Conservation (phyloP, 768 basidiomycete species). For the Crucibulum laeve region DNA sequence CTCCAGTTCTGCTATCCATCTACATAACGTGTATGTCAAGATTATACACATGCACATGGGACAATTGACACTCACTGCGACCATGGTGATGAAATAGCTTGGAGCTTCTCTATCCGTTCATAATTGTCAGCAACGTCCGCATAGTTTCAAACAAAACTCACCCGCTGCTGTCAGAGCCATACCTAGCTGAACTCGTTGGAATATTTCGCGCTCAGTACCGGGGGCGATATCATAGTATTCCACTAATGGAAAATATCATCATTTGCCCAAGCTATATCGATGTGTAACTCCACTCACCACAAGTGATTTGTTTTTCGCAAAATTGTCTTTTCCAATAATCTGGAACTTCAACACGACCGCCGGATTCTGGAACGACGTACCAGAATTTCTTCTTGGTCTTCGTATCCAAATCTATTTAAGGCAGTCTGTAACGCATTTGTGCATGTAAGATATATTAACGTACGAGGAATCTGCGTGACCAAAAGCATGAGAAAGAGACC, state of each 20-base stretch:
- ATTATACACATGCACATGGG: not conserved
- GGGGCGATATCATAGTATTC: constrained; percentile 59
- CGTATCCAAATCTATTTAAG: constrained; percentile 50
- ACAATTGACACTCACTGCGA: constrained; percentile 33
- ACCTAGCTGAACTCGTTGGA: constrained; percentile 80
- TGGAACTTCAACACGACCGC: constrained; percentile 48
- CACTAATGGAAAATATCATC: constrained; percentile 33
- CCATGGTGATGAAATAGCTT: constrained; percentile 72
- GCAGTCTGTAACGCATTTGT: not conserved
- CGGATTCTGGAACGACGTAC: constrained; percentile 47
- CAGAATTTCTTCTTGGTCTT: constrained; percentile 59
- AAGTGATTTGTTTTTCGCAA: constrained; percentile 54
- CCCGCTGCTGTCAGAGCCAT: constrained; percentile 72
- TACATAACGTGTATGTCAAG: constrained; percentile 11
- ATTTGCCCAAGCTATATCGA: not conserved
- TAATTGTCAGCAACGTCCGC: not conserved
- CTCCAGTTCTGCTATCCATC: constrained; percentile 62
- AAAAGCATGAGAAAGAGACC: constrained; percentile 2
- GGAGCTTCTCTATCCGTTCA: constrained; percentile 59
- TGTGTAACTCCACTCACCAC: constrained; percentile 40
- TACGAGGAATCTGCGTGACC: constrained; percentile 48
- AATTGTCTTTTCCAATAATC: constrained; percentile 47
- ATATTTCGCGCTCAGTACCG: constrained; percentile 70
- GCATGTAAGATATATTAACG: constrained; percentile 14
- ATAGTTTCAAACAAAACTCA: constrained; percentile 18